Evolutionary conservation across 441 rosid species (phyloP).

Genomic region (Gossypium davidsonii): DNA sequence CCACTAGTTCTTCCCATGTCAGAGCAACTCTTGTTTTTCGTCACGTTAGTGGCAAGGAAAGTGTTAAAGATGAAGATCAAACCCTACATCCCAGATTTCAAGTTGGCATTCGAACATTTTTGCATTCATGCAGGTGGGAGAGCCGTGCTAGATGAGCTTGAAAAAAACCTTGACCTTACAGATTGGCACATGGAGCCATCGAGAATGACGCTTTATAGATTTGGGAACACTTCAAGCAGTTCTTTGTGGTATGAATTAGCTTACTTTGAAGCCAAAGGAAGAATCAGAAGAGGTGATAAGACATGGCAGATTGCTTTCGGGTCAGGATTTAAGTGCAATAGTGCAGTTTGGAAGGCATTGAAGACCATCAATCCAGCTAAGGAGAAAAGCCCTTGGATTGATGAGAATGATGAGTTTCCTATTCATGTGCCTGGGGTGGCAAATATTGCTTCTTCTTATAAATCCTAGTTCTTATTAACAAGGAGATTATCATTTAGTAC

Average conservation of each 20-base stretch:
- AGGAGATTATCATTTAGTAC: too few relatives aligned
- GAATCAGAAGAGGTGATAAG: conserved; percentile 30
- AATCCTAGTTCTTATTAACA: too few relatives aligned
- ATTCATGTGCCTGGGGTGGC: conserved; percentile 48
- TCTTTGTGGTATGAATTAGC: too few relatives aligned
- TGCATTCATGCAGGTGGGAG: conserved; percentile 16
- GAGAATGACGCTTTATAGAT: too few relatives aligned
- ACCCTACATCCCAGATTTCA: conserved; percentile 38
- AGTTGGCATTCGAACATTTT: conserved; percentile 42
- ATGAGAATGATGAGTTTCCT: conserved; percentile 46
- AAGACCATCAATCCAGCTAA: conserved; percentile 44
- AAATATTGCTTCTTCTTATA: conserved; percentile 18
- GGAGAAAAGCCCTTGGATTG: conserved; percentile 61
- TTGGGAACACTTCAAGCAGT: too few relatives aligned
- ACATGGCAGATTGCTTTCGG: conserved; percentile 46
- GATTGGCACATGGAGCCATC: conserved; percentile 47
- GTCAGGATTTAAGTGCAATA: conserved; percentile 42
- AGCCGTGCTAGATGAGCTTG: conserved; percentile 38
- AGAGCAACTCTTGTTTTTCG: conserved; percentile 36
- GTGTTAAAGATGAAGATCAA: conserved; percentile 34
- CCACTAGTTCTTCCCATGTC: conserved; percentile 42
- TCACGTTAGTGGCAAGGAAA: conserved; percentile 27
- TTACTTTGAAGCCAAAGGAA: conserved; percentile 30
- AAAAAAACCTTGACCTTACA: conserved; percentile 31
- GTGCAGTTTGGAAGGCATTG: conserved; percentile 36